Percentiles rank a stretch among this genome's conserved stretches.
These are phyloP conservation scores for Schizothecium vesticola DNA, from an alignment of 495 filamentous ascomycete genomes.

Conservation along the genomic window DNA sequence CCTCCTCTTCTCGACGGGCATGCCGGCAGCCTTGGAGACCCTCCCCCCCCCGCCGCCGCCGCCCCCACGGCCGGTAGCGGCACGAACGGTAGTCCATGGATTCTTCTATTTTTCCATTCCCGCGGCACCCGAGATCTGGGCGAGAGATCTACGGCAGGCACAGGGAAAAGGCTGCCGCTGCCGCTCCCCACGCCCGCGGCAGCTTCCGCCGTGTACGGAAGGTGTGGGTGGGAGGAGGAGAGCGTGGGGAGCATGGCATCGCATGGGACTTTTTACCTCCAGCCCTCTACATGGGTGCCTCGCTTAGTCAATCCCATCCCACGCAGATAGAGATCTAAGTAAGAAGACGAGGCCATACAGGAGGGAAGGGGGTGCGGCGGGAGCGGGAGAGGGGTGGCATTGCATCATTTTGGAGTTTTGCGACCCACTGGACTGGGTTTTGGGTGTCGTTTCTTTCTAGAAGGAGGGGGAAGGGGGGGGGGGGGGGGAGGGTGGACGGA, in stretches of 20 bases:
- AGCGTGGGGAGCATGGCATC: not conserved
- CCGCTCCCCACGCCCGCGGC: not conserved
- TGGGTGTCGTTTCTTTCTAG: not conserved
- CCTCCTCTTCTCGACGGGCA: not conserved
- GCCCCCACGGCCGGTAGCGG: not conserved
- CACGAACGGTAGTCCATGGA: not conserved
- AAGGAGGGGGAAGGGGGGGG: not conserved
- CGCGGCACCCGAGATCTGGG: not conserved
- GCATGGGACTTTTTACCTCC: not conserved
- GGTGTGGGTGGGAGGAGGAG: not conserved
- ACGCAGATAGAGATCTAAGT: not conserved
- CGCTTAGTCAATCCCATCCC: not conserved
- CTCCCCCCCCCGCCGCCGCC: too few relatives aligned
- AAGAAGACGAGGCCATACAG: not conserved
- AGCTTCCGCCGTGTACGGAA: not conserved
- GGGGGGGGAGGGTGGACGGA: too few relatives aligned
- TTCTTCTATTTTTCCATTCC: not conserved
- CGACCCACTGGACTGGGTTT: not conserved
- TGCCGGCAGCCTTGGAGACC: not conserved
- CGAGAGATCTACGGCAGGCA: conserved; percentile 1
- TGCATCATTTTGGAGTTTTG: not conserved
- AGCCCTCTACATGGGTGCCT: not conserved
- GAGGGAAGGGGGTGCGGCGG: not conserved
- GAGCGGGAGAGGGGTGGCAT: not conserved
- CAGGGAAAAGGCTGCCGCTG: not conserved